Percentiles rank a stretch among this genome's conserved stretches.
Conservation (phyloP, 441 rosid species). For the Pelargonium myrrhifolium region DNA sequence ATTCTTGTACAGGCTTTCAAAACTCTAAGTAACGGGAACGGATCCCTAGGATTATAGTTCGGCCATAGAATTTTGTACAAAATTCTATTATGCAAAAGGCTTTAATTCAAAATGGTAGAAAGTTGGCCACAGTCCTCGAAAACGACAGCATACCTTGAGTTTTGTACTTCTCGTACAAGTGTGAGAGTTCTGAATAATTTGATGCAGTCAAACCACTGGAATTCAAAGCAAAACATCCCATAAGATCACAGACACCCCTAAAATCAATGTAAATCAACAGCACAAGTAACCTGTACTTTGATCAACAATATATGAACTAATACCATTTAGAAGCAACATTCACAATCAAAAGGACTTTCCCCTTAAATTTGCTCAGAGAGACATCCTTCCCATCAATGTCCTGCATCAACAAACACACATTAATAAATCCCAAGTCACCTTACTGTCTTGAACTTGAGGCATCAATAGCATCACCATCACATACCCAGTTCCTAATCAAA, state of each 20-base stretch:
- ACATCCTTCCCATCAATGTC: conserved; percentile 79
- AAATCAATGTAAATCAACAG: neutral
- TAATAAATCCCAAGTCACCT: neutral
- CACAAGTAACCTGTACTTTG: conserved; percentile 49
- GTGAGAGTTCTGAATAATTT: conserved; percentile 66
- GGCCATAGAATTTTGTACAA: too few relatives aligned
- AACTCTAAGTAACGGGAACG: too few relatives aligned
- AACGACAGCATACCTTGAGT: conserved; percentile 37
- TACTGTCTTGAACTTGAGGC: too few relatives aligned
- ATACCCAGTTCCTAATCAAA: too few relatives aligned
- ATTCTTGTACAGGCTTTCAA: too few relatives aligned
- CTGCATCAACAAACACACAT: conserved; percentile 30
- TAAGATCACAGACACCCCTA: neutral
- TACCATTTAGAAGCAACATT: conserved; percentile 1
- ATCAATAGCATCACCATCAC: too few relatives aligned
- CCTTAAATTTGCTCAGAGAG: conserved; percentile 30
- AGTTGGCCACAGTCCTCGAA: neutral
- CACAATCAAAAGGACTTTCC: conserved; percentile 2
- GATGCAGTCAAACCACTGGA: conserved; percentile 56
- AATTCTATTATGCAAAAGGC: too few relatives aligned
- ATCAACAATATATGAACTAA: conserved; percentile 20
- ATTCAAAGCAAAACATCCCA: conserved; percentile 18
- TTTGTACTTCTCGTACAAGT: conserved; percentile 62
- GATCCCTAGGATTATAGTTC: too few relatives aligned
- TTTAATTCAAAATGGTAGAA: too few relatives aligned